Percentiles rank a stretch among this genome's conserved stretches.
phyloP scores from a whole-genome alignment of 2,329 filamentous ascomycete genomes.

The Pestalotiopsis sp. region DNA sequence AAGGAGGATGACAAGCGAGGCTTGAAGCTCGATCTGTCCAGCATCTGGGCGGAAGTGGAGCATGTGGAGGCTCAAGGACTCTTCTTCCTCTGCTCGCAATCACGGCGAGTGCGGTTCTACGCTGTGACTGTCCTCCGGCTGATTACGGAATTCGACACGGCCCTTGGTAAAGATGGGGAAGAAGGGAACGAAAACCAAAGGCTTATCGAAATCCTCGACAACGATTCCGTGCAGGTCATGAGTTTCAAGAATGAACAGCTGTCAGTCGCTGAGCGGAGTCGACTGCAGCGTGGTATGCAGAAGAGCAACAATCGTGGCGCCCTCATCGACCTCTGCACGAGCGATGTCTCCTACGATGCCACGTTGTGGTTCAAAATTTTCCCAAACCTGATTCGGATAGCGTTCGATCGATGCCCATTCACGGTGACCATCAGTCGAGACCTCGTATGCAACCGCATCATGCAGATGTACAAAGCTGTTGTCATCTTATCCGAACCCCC shows the following conservation, averaged over 20 bases:
- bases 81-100: constrained; percentile 97
- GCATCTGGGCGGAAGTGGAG: constrained; percentile 90
- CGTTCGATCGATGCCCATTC: constrained; percentile 88
- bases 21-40: constrained; percentile 81
- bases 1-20: constrained; percentile 69
- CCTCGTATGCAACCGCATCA: constrained; percentile 86
- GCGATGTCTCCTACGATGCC: constrained; percentile 91
- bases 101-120: constrained; percentile 83
- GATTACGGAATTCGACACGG: constrained; percentile 91
- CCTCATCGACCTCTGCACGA: constrained; percentile 91
- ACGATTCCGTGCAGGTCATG: constrained; percentile 85
- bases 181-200: constrained; percentile 67
- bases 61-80: constrained; percentile 95
- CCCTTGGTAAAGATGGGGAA: constrained; percentile 69
- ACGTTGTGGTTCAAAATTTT: constrained; percentile 98
- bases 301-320: constrained; percentile 83
- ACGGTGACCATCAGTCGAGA: constrained; percentile 90
- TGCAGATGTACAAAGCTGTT: constrained; percentile 91
- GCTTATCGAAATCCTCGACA: constrained; percentile 90
- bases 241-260: constrained; percentile 90
- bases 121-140: constrained; percentile 90
- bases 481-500: constrained; percentile 75
- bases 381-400: constrained; percentile 88
- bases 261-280: constrained; percentile 88
- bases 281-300: constrained; percentile 86